Conservation (phyloP, 805 yeast genomes). For the Saturnispora sanitii region DNA sequence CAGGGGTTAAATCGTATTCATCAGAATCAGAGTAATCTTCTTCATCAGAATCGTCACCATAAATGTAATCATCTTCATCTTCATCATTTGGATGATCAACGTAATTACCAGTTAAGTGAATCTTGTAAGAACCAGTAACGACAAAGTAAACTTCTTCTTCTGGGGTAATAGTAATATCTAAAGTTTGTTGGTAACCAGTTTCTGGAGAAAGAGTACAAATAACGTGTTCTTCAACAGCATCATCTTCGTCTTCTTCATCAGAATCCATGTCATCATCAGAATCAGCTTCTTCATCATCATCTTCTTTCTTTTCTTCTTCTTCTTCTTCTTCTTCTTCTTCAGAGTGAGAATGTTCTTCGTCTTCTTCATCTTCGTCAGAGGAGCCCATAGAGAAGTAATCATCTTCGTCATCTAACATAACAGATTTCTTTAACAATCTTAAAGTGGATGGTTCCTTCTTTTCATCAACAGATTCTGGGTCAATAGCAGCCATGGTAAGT, state of each 20-base stretch:
- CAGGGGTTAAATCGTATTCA: constrained; percentile 64
- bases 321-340: constrained; percentile 29
- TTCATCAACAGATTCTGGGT: constrained; percentile 79
- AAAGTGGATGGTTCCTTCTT: constrained; percentile 79
- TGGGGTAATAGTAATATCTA: constrained; percentile 84
- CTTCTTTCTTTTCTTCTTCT: constrained; percentile 25
- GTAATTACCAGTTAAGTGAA: constrained; percentile 90
- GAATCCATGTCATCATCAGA: constrained; percentile 45
- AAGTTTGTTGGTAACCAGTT: constrained; percentile 75
- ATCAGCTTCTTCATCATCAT: constrained; percentile 26
- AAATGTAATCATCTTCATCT: constrained; percentile 42
- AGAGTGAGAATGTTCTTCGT: constrained; percentile 35
- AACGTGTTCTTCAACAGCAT: constrained; percentile 73
- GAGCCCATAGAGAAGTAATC: background rate
- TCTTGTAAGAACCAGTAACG: constrained; percentile 91
- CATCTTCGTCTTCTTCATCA: constrained; percentile 53
- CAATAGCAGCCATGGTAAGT: constrained; percentile 90
- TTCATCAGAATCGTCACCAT: constrained; percentile 39
- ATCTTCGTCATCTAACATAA: constrained; percentile 36
- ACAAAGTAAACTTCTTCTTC: constrained; percentile 91
- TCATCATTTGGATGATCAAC: constrained; percentile 90
- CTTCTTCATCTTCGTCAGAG: constrained; percentile 32
- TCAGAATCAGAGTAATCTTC: constrained; percentile 28
- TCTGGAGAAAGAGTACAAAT: constrained; percentile 87
- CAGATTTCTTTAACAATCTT: constrained; percentile 69